Percentiles rank a stretch among this genome's conserved stretches.
phyloP scores from a whole-genome alignment of 2,329 filamentous ascomycete species.

The Neopestalotiopsis rosae region DNA sequence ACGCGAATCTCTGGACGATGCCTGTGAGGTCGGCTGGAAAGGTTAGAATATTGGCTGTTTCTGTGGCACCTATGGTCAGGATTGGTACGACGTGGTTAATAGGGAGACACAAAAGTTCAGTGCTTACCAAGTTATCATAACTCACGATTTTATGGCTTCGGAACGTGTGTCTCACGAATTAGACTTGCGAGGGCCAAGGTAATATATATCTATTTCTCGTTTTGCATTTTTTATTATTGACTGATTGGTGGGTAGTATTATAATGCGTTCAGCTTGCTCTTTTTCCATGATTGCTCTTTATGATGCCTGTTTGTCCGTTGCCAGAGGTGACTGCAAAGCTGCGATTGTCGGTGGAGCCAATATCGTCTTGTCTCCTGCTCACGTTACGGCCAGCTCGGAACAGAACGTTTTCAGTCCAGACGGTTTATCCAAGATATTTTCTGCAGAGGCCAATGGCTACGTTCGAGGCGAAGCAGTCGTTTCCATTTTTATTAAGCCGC shows the following conservation, averaged over 20 bases:
- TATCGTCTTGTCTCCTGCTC: background rate
- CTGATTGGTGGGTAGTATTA: constrained; percentile 7
- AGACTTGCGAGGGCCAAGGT: constrained; percentile 11
- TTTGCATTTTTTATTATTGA: too few relatives aligned
- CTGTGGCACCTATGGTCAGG: constrained; percentile 39
- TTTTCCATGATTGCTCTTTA: background rate
- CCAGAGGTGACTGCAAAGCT: background rate
- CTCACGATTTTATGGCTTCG: constrained; percentile 32
- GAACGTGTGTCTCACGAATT: constrained; percentile 28
- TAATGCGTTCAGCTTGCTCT: constrained; percentile 14
- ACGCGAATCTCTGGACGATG: constrained; percentile 40
- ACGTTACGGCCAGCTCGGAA: background rate
- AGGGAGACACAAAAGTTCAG: constrained; percentile 28
- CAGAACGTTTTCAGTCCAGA: background rate
- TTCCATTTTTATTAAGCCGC: constrained; percentile 45
- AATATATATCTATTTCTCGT: too few relatives aligned
- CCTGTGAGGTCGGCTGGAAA: constrained; percentile 34
- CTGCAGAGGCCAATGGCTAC: constrained; percentile 46
- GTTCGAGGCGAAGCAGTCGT: constrained; percentile 53
- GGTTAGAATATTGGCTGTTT: constrained; percentile 40
- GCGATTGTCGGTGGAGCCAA: constrained; percentile 14
- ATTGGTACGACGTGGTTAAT: constrained; percentile 35
- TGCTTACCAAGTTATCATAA: constrained; percentile 28
- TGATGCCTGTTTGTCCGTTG: background rate
- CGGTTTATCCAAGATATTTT: constrained; percentile 11